Evolutionary conservation across 2,329 filamentous ascomycete genomes (phyloP), one percentile per base, ranked within the genome.

Genomic region (Xylariales sp.): DNA sequence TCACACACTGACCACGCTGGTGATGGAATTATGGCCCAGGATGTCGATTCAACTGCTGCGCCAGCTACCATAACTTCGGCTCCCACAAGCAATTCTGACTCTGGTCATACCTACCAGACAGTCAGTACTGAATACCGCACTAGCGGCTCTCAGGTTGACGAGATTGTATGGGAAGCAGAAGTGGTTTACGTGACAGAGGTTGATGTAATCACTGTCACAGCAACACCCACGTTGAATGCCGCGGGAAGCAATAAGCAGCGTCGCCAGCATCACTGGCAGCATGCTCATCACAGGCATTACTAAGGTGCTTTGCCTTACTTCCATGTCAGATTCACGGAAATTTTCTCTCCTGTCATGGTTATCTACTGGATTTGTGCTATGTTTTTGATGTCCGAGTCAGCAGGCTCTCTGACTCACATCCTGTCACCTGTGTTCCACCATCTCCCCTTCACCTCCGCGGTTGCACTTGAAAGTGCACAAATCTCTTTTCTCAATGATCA

Each of bases 91-190:
- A 46, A 53, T 12, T 56, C 59, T 8, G 57, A 62, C 23, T 58
- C 60, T 15, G 50, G 52, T 28, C 52, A 57, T 6, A 52, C 55
- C 13, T 64, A 65, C 41, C 50, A 59, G 38, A 60, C 67, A 47
- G 55, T 65, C 43, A 74, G 70, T 55, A 82, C 76, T 5, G 57
- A 77, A 47, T 78, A 67, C 43, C 44, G 71, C 32, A 80, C 76
- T 14, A 60, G 61, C 7, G 68, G 67, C 36, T 63, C 66, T 30
- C 48, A 68, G 6, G 72, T 83, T 11, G 67, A 66, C 44, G 71
- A 81, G 60, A 67, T 83, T 16, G 55, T 78, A 11, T 77, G 74
- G 69, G 70, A 74, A 37, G 67, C 80, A 58, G 66, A 74, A 31
- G 51, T 69, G 5, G 67, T 78, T 19, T 77, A 70, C 36, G 70